phyloP scores from a whole-genome alignment of 352 stramenopile genomes.

The Phytophthora quininea region DNA sequence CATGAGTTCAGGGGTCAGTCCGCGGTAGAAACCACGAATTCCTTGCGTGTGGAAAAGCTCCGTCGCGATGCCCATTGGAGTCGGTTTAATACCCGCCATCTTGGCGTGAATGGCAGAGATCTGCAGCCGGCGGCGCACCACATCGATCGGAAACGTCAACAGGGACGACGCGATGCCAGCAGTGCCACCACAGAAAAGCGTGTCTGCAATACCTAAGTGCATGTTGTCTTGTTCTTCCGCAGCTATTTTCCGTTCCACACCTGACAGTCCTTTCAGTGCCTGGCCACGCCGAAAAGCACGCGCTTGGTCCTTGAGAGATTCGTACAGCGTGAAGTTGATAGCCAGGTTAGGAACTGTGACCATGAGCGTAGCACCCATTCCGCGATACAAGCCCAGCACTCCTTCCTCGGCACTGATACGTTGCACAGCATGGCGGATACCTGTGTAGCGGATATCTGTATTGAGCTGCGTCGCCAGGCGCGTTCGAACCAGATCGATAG shows the following conservation, averaged over 20 bases:
- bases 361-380: slow-evolving; percentile 92
- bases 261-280: slow-evolving; percentile 33
- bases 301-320: slow-evolving; percentile 91
- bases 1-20: slow-evolving; percentile 94
- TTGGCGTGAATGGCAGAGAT: slow-evolving; percentile 90
- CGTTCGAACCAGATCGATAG: slow-evolving; percentile 96
- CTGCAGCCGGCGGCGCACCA: slow-evolving; percentile 94
- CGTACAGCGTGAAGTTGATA: slow-evolving; percentile 97
- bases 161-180: slow-evolving; percentile 92
- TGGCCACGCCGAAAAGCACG: slow-evolving; percentile 74
- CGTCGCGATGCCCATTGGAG: slow-evolving; percentile 71
- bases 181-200: slow-evolving; percentile 89
- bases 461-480: slow-evolving; percentile 94
- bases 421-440: slow-evolving; percentile 93
- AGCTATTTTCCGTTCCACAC: slow-evolving; percentile 29
- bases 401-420: slow-evolving; percentile 92
- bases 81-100: slow-evolving; percentile 72
- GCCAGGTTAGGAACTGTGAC: slow-evolving; percentile 96
- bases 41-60: slow-evolving; percentile 78
- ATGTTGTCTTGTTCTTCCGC: slow-evolving; percentile 25
- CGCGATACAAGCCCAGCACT: slow-evolving; percentile 92
- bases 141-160: slow-evolving; percentile 96
- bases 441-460: slow-evolving; percentile 87
- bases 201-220: slow-evolving; percentile 79
- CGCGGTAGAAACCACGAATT: slow-evolving; percentile 85